Conservation (phyloP, 2,329 filamentous ascomycete species). For the Penicillium expansum region DNA sequence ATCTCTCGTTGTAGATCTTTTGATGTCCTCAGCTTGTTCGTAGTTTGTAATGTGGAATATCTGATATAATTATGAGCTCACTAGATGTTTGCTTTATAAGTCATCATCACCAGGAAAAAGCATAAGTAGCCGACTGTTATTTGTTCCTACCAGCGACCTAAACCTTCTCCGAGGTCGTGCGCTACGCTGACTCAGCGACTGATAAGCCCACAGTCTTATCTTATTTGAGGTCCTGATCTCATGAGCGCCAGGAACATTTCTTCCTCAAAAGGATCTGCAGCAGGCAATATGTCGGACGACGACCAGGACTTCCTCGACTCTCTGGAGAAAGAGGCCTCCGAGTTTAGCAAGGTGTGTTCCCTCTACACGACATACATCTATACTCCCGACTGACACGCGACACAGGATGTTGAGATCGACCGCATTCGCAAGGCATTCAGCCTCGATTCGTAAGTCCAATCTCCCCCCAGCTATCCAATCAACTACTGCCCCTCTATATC, state of each 20-base stretch:
- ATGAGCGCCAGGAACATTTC: neutral
- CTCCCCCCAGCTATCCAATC: neutral
- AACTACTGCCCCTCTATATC: neutral
- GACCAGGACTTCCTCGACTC: constrained; percentile 76
- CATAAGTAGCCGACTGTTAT: too few species aligned
- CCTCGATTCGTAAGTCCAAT: constrained; percentile 61
- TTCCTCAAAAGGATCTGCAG: neutral
- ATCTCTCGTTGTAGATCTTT: neutral
- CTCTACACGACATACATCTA: neutral
- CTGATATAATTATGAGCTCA: neutral
- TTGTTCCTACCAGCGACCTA: neutral
- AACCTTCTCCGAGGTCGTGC: neutral
- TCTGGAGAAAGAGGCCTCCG: constrained; percentile 80
- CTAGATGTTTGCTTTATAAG: too few species aligned
- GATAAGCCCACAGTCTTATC: constrained; percentile 30
- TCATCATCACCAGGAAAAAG: neutral
- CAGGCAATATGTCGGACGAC: constrained; percentile 52
- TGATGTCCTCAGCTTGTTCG: neutral
- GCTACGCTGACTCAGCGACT: constrained; percentile 35
- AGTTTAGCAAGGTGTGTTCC: constrained; percentile 74
- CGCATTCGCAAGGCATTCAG: constrained; percentile 89
- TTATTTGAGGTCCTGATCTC: neutral
- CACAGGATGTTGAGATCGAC: constrained; percentile 88
- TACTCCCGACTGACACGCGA: constrained; percentile 18
- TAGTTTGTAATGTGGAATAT: neutral